Base-by-base conservation (phyloP, 495 filamentous ascomycete genomes). In the Penicillium tannophilum region DNA sequence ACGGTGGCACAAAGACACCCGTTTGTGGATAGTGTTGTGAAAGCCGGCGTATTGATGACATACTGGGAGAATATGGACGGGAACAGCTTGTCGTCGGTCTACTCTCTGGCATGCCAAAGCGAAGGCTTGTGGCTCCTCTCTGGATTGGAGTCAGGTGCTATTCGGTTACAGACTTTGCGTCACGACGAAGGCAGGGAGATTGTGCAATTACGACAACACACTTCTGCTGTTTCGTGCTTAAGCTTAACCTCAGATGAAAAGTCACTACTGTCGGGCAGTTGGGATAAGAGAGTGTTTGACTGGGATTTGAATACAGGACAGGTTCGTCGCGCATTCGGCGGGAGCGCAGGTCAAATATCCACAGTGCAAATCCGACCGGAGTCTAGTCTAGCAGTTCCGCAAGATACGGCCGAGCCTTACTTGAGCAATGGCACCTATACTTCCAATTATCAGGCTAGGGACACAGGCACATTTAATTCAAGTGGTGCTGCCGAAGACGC, bases 1-100 rank as follows among this genome's bases (percentile, higher is more conserved):
- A 99, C 94, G 0, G 94, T 99, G 8, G 94, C 94, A 42, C 94
- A 99, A 76, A 78, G 90, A 50, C 94, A 99, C 74, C 94, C 95
- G 0, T 99, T 98, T 63, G 94, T 99, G 35, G 94, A 99, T 67
- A 96, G 90, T 61, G 94, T 99, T 16, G 89, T 91, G 41, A 98
- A 97, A 71, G 92, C 92, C 12, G 94, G 93, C 1, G 86, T 96
- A 16, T 74, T 97, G 52, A 85, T 96, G 83, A 94, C 88, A 65
- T 98, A 98, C 70, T 99, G 95, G 94, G 95, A 95, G 69, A 98
- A 97, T 62, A 79, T 76, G 68, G 86, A 89, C 60, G 84, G 72
- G 3, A 74, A 63, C 54, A 59, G 67, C 33, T 42, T 93, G 33
- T 95, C 91, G 23, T 91, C 94, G 0, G 93, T 99, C 1, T 98